These are phyloP conservation scores for Coemansia sp. DNA, from an alignment of 192 early-diverging fungal genomes.

Conservation along the genomic window DNA sequence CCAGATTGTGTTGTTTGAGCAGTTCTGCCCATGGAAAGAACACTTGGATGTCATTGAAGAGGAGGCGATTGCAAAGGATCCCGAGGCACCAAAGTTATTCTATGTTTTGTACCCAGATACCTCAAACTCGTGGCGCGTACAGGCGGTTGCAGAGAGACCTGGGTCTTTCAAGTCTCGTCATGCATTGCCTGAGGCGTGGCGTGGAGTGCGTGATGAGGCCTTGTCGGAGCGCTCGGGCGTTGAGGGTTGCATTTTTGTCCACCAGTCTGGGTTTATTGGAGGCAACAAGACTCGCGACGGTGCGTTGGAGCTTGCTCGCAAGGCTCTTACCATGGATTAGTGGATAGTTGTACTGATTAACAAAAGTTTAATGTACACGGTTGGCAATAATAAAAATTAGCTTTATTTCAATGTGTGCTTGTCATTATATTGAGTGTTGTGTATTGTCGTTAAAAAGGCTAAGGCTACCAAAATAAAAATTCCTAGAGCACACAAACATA, in stretches of 20 bases:
- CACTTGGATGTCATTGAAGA: slow-evolving; percentile 77
- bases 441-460: background rate
- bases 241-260: slow-evolving; percentile 85
- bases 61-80: slow-evolving; percentile 57
- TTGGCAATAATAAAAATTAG: too few relatives aligned
- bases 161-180: slow-evolving; percentile 75
- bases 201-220: slow-evolving; percentile 83
- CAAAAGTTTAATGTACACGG: too few relatives aligned
- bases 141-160: slow-evolving; percentile 65
- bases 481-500: too few relatives aligned
- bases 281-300: slow-evolving; percentile 81
- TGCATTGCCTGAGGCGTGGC: slow-evolving; percentile 76
- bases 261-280: slow-evolving; percentile 86
- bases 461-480: background rate
- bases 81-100: slow-evolving; percentile 58
- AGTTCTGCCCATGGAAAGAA: slow-evolving; percentile 93
- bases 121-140: slow-evolving; percentile 73
- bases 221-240: slow-evolving; percentile 77
- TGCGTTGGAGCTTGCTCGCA: slow-evolving; percentile 63
- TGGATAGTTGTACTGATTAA: background rate
- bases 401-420: background rate
- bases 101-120: slow-evolving; percentile 84
- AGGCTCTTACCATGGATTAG: slow-evolving; percentile 52
- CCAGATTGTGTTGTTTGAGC: slow-evolving; percentile 80
- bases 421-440: background rate